These are phyloP conservation scores for Ophiocordyceps unilateralis DNA, from an alignment of 2,329 filamentous ascomycete species.

Conservation along the genomic window DNA sequence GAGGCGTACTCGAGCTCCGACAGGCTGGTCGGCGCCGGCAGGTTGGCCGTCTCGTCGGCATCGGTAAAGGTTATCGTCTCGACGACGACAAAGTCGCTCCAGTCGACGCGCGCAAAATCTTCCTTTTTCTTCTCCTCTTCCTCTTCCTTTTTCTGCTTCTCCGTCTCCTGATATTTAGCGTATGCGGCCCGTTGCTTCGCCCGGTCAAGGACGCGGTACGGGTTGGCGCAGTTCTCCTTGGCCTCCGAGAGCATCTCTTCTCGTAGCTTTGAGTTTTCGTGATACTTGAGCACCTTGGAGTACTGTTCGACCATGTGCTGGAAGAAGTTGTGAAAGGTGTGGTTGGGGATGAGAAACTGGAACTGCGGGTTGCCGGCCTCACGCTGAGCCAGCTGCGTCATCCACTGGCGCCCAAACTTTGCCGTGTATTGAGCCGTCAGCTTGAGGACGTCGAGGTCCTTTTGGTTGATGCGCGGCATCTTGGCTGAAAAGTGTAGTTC, in stretches of 20 bases:
- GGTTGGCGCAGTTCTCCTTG: conserved; percentile 58
- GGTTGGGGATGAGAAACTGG: conserved; percentile 86
- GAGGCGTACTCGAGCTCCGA: conserved; percentile 88
- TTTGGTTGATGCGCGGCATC: conserved; percentile 93
- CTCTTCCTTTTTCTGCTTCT: conserved; percentile 80
- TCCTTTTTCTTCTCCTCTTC: conserved; percentile 65
- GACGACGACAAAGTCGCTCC: conserved; percentile 93
- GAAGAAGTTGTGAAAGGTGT: conserved; percentile 94
- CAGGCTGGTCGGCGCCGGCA: conserved; percentile 77
- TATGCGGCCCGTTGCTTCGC: conserved; percentile 81
- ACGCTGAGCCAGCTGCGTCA: conserved; percentile 75
- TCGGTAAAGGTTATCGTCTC: conserved; percentile 90
- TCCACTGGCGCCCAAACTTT: conserved; percentile 80
- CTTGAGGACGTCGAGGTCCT: conserved; percentile 61
- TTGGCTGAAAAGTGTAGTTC: conserved; percentile 88
- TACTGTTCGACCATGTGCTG: conserved; percentile 88
- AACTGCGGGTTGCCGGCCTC: conserved; percentile 89
- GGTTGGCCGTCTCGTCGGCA: conserved; percentile 66
- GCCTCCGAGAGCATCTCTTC: conserved; percentile 57
- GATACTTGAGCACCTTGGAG: conserved; percentile 56
- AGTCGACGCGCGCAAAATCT: conserved; percentile 76
- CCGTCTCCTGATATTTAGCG: conserved; percentile 64
- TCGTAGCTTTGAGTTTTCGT: conserved; percentile 49
- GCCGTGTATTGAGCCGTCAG: conserved; percentile 84
- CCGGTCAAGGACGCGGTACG: conserved; percentile 60